Percentiles rank a stretch among this genome's conserved stretches.
These are phyloP conservation scores for Anethum foeniculum DNA, from an alignment of 140 eudicot genomes.

Conservation along the genomic window DNA sequence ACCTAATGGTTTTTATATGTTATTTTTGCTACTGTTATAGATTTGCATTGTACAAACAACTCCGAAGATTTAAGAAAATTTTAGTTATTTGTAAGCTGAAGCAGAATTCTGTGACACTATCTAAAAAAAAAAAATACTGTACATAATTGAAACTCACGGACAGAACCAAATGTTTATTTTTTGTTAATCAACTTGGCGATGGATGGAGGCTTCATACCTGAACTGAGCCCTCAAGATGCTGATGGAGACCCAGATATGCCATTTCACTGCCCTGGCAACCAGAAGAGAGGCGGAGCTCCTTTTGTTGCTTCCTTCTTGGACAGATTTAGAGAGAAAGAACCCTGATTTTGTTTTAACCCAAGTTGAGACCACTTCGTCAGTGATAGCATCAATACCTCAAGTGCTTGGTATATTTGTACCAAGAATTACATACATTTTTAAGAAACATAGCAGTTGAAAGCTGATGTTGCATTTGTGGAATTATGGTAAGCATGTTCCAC, in stretches of 20 bases:
- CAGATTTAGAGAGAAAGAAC: background rate
- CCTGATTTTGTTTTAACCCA: background rate
- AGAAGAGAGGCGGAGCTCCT: background rate
- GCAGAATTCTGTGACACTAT: background rate
- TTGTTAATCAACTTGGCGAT: background rate
- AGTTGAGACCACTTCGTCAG: background rate
- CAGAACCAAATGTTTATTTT: background rate
- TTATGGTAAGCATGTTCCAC: background rate
- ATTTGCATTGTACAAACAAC: background rate
- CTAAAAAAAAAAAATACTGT: background rate
- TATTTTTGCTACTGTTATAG: background rate
- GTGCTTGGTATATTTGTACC: background rate
- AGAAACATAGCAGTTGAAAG: background rate
- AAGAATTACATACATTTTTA: background rate
- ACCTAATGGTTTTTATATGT: conserved; percentile 3
- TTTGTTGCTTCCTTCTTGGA: background rate
- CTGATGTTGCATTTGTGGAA: background rate
- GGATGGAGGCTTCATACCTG: background rate
- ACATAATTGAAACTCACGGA: background rate
- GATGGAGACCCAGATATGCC: background rate
- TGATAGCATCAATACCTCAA: background rate
- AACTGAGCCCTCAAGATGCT: background rate
- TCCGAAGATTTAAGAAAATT: background rate
- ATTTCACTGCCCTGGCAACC: background rate
- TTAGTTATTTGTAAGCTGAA: background rate